A percentile compares a stretch with the other conserved stretches of the same genome.
These are phyloP conservation scores for Grosmannia huntii DNA, from an alignment of 2,329 filamentous ascomycete species.

Conservation along the genomic window DNA sequence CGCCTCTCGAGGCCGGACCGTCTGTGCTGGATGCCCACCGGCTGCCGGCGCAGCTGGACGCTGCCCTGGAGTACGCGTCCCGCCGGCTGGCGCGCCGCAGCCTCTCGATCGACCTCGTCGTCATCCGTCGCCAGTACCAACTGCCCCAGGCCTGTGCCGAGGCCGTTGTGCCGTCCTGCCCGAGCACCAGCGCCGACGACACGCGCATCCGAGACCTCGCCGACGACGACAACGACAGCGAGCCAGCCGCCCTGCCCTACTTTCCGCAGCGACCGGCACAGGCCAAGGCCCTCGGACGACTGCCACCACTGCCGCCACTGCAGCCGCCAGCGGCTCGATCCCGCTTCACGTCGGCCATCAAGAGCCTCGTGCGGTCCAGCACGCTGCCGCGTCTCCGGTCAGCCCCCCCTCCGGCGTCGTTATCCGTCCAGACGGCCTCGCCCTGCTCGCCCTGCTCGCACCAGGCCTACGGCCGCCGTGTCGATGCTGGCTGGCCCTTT, in stretches of 20 bases:
- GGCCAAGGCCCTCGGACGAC: constrained; percentile 1
- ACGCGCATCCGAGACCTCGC: background rate
- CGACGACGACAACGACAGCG: background rate
- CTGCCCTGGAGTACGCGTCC: constrained; percentile 46
- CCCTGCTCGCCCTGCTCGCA: background rate
- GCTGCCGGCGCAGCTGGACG: constrained; percentile 40
- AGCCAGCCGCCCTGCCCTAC: background rate
- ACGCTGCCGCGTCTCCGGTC: constrained; percentile 18
- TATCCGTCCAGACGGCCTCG: background rate
- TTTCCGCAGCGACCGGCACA: constrained; percentile 12
- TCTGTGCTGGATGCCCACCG: constrained; percentile 45
- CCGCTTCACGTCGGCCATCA: constrained; percentile 21
- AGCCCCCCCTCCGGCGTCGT: background rate
- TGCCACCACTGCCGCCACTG: constrained; percentile 14
- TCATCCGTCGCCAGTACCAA: constrained; percentile 43
- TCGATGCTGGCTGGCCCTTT: background rate
- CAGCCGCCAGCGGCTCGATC: constrained; percentile 8
- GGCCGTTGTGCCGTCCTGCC: too few relatives aligned
- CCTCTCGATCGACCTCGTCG: constrained; percentile 44
- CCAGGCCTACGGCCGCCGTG: background rate
- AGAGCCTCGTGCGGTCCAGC: constrained; percentile 26
- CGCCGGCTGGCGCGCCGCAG: constrained; percentile 40
- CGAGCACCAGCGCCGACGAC: background rate
- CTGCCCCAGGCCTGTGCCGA: constrained; percentile 21
- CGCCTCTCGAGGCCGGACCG: constrained; percentile 48